These are phyloP conservation scores for Macrophomina pseudophaseolina DNA, from an alignment of 2,329 filamentous ascomycete species.

Conservation along the genomic window DNA sequence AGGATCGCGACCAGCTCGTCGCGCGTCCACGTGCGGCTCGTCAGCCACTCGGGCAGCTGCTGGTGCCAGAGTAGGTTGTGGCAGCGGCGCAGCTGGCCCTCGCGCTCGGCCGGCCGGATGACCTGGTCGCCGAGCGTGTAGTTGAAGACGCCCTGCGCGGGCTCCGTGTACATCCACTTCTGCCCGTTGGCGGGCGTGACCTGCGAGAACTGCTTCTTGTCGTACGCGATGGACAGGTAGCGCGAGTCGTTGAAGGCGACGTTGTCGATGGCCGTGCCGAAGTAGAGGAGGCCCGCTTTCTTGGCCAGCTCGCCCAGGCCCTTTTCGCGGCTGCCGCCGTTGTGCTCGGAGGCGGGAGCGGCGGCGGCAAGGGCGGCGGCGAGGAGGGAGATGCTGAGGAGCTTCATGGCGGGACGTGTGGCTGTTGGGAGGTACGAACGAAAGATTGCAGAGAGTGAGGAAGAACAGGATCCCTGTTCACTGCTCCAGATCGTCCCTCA, in stretches of 20 bases:
- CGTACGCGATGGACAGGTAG: conserved; percentile 62
- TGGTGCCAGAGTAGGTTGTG: conserved; percentile 64
- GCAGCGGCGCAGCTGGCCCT: conserved; percentile 61
- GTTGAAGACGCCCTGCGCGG: conserved; percentile 60
- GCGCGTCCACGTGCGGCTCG: conserved; percentile 60
- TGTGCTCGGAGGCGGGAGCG: conserved; percentile 31
- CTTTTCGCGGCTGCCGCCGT: background rate
- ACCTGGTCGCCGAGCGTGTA: conserved; percentile 62
- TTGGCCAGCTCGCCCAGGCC: conserved; percentile 60
- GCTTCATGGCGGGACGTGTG: conserved; percentile 35
- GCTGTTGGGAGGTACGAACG: background rate
- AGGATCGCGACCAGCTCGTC: conserved; percentile 62
- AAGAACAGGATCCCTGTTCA: background rate
- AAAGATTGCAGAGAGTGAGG: background rate
- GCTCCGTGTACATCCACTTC: conserved; percentile 69
- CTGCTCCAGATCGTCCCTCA: background rate
- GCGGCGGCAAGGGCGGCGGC: conserved; percentile 31
- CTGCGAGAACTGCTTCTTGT: conserved; percentile 66
- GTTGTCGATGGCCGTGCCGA: conserved; percentile 65
- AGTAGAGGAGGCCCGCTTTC: conserved; percentile 60
- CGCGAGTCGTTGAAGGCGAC: conserved; percentile 57
- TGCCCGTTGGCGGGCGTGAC: conserved; percentile 68
- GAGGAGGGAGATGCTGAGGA: conserved; percentile 29
- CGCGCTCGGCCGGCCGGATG: conserved; percentile 45
- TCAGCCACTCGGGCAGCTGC: conserved; percentile 61